phyloP scores from a whole-genome alignment of 768 basidiomycete species.

The Boletus rubescentipes region DNA sequence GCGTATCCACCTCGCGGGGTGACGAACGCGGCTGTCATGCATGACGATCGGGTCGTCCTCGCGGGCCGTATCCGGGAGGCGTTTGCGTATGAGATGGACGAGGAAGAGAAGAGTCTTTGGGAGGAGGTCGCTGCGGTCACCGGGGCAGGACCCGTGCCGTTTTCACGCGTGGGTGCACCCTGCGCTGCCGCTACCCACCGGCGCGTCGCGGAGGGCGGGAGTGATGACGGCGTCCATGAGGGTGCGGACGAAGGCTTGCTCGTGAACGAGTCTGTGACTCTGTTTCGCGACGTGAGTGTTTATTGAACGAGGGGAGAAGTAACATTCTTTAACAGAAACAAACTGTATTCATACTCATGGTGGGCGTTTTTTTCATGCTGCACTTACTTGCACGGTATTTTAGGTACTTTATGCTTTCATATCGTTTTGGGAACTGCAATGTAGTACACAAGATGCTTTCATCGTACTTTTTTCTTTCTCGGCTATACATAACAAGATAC shows the following conservation, averaged over 20 bases:
- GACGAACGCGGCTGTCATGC: neutral
- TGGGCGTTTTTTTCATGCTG: neutral
- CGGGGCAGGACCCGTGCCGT: slow-evolving; percentile 8
- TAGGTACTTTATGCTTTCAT: slow-evolving; percentile 25
- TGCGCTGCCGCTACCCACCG: slow-evolving; percentile 9
- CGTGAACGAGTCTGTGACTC: slow-evolving; percentile 15
- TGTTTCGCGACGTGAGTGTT: slow-evolving; percentile 24
- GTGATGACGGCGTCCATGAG: slow-evolving; percentile 7
- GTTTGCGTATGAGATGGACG: slow-evolving; percentile 22
- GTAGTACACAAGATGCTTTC: slow-evolving; percentile 12
- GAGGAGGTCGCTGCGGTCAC: slow-evolving; percentile 29
- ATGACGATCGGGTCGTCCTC: slow-evolving; percentile 7
- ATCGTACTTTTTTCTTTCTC: neutral
- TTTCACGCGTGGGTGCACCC: slow-evolving; percentile 14
- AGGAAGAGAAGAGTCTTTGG: slow-evolving; percentile 31
- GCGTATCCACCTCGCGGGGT: neutral
- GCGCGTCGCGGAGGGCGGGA: neutral
- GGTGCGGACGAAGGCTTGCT: slow-evolving; percentile 17
- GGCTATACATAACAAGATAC: slow-evolving; percentile 2
- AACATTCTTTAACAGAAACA: neutral
- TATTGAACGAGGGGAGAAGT: slow-evolving; percentile 8
- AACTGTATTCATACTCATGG: slow-evolving; percentile 8
- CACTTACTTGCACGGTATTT: slow-evolving; percentile 13
- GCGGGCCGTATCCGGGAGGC: slow-evolving; percentile 12
- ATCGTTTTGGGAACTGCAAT: slow-evolving; percentile 14